Evolutionary conservation across 257 asterid genomes (phyloP), one percentile per base, ranked within the genome.

Genomic region (Solanum paucissectum): DNA sequence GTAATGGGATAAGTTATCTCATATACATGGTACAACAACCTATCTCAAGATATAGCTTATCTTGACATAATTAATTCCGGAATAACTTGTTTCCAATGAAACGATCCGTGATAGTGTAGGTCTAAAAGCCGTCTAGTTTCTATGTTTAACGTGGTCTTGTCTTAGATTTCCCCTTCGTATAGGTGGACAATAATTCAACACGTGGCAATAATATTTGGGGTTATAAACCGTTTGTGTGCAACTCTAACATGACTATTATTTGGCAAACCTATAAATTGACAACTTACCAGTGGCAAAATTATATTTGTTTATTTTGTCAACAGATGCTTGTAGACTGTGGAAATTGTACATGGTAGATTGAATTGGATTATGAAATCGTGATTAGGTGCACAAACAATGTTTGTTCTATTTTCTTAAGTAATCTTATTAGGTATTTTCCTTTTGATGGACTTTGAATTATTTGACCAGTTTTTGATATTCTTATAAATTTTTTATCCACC

Each of bases 31-130:
- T 52, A 52, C 9, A 52, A 2, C 1, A 52, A 52, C 7, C 16
- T 52, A 5, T 52, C 4, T 52, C 4, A 52, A 52, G 9, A 52
- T 52, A 16, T 52, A 16, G 9, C 21, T 16, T 52, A 52, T 52
- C 0, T 16, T 8, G 1, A 52, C 1, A 52, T 52, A 52, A 16
- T 52, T 52, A 6, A 52, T 52, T 52, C 0, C 0, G 0, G 1
- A 52, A 52, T 52, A 52, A 52, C 2, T 16, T 16, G 3, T 52
- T 52, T 1, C 8, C 9, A 52, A 52, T 2, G 9, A 52, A 16
- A 52, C 9, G 23, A 52, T 16, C 1, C 4, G 4, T 16, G 3
- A 55, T 2, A 18, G 2, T 2, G 52, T 55, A 18, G 64, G 64
- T 55, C n/a, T 18, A 4, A 33, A 72, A 9, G 8, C 21, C 13